Evolutionary conservation across 306 rosid genomes (phyloP), one percentile per base, ranked within the genome.

Genomic region (Hippophae rhamnoides): DNA sequence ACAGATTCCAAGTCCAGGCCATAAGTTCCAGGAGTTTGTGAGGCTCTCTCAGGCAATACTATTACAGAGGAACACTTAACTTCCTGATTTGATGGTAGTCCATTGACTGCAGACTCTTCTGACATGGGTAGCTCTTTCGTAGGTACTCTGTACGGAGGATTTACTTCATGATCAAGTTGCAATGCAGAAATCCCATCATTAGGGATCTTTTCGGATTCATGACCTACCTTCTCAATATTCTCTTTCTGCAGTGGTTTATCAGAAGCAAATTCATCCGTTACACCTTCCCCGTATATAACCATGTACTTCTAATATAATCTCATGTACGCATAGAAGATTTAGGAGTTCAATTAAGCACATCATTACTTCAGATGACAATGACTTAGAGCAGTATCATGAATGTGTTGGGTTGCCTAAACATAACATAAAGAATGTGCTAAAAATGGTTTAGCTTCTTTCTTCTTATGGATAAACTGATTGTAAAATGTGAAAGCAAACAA

Each of bases 251-350:
- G 82, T 72, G 46, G 63, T 65, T 70, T 60, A 67, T 71, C 93
- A 62, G 85, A 74, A 76, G 79, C 68, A 65, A 64, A 72, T 54
- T 68, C 79, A 58, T 68, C 78, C 53, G 63, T 72, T 6, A 66
- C 80, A 71, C 58, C 72, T 76, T 80, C 69, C 73, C 81, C 83
- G 7, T 73, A 68, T 44, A 88, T 78, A 82, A 86, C 86, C 97
- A 89, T 89, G 74, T 62, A 62, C 78, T 45, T 27, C 45, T 52
- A 61, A 57, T 63, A 78, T 78, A 31, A 31, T 31, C 38, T 31
- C 38, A 31, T 2, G 38, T 4, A 31, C 5, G 38, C 38, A 31
- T 67, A 52, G 54, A 78, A 44, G 40, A 64, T 61, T 67, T 23
- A 53, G 60, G 43, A 75, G 45, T 57, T 69, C 69, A 75, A 68